Base-by-base conservation (phyloP, 768 basidiomycete species). In the Rhodocollybia butyracea region DNA sequence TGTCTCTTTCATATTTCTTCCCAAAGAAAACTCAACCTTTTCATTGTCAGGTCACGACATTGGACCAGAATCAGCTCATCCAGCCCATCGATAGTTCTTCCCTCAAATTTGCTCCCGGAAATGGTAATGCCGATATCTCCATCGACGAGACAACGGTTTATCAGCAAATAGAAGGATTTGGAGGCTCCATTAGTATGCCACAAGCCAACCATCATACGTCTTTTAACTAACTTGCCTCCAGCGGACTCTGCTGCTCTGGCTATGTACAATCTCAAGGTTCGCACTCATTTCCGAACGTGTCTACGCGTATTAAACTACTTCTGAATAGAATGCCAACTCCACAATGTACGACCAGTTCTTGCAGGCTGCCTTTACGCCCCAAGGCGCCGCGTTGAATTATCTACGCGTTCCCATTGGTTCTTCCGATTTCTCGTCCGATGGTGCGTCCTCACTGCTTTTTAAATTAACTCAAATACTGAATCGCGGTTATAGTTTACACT, bases 351-450 rank as follows among this genome's bases (percentile, higher is more conserved):
- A 62, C 59, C 51, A 57, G 10, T 60, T 70, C 11, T 50, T 72
- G 41, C 54, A 64, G 39, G 57, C 61, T 22, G 61, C 70, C 10
- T 73, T 70, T 50, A 50, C 48, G 57, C 68, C 60, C 58, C 62
- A 66, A 61, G 62, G 27, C 66, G 72, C 57, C 60, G 66, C 26
- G 63, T 46, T 73, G 5, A 67, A 66, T 21, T 64, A 66, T 42
- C 31, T 73, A n/a, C 65, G 71, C 11, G 61, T 73, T 12, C 64
- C 71, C 2, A 51, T 73, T 15, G 71, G 71, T 21, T 69, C 71
- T 0, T 59, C 66, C 10, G 71, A 73, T 53, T 70, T 73, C 55
- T 71, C 71, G 12, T 30, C 27, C 31, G 47, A 24, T 24, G 19
- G 57, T 58, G 24, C 38, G 52, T 26, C 15, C 27, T n/a, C 5